These are phyloP conservation scores for Diaporthe ilicicola DNA, from an alignment of 2,329 filamentous ascomycete genomes.

Conservation along the genomic window DNA sequence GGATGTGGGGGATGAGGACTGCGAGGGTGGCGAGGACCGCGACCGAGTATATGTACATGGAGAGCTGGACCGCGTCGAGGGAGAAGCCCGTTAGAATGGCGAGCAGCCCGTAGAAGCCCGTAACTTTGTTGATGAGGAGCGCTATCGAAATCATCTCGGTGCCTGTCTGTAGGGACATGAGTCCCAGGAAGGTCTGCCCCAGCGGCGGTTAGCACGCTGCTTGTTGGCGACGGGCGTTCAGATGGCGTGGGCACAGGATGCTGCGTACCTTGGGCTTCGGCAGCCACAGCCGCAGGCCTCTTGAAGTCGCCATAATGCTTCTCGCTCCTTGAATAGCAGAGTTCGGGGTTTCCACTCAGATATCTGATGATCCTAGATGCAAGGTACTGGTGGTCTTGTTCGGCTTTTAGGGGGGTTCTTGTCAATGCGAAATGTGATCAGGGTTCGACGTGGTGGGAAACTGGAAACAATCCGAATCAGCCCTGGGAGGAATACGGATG, in stretches of 20 bases:
- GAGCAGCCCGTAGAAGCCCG: slow-evolving; percentile 88
- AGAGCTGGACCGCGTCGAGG: slow-evolving; percentile 83
- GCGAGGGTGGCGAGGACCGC: slow-evolving; percentile 72
- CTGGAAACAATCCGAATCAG: slow-evolving; percentile 10
- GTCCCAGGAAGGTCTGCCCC: slow-evolving; percentile 79
- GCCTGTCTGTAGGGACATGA: slow-evolving; percentile 87
- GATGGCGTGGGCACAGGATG: slow-evolving; percentile 8
- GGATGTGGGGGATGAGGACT: slow-evolving; percentile 81
- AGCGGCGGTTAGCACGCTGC: background rate
- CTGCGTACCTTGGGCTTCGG: slow-evolving; percentile 32
- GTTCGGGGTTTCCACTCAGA: background rate
- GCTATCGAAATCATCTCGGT: slow-evolving; percentile 85
- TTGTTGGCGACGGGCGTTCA: background rate
- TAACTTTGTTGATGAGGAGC: slow-evolving; percentile 90
- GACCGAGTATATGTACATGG: slow-evolving; percentile 91
- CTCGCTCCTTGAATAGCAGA: background rate
- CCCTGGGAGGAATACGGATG: background rate
- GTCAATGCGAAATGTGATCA: slow-evolving; percentile 4
- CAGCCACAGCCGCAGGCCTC: slow-evolving; percentile 25
- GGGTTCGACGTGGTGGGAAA: background rate
- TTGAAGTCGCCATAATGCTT: slow-evolving; percentile 25
- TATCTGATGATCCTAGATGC: background rate
- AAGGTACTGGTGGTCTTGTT: background rate
- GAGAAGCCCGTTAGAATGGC: slow-evolving; percentile 87
- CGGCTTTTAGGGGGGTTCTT: background rate